A percentile compares a stretch with the other conserved stretches of the same genome.
phyloP scores from a whole-genome alignment of 768 basidiomycete species.

The Strobilomyces dryophilus region DNA sequence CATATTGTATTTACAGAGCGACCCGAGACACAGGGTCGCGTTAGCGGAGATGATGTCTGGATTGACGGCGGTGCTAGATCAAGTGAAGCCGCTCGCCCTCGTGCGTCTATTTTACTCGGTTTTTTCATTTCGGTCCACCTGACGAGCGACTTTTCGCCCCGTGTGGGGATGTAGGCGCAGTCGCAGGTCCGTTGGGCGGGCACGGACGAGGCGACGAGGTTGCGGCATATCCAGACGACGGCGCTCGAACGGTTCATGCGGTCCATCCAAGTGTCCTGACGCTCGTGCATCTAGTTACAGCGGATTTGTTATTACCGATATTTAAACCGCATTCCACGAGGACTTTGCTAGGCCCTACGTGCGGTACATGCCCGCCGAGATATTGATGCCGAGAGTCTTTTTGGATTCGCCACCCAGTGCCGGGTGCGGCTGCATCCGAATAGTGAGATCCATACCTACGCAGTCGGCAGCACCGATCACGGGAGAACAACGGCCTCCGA shows the following conservation, averaged over 20 bases:
- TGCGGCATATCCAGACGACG: constrained; percentile 61
- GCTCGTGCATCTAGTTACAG: background rate
- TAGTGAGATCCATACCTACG: too few relatives aligned
- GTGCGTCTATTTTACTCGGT: constrained; percentile 37
- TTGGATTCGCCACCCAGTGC: too few relatives aligned
- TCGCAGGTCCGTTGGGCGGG: constrained; percentile 42
- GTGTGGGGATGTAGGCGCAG: constrained; percentile 26
- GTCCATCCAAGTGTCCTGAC: constrained; percentile 42
- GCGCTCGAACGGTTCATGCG: constrained; percentile 63
- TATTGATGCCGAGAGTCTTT: too few relatives aligned
- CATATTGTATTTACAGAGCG: constrained; percentile 51
- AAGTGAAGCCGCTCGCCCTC: constrained; percentile 53
- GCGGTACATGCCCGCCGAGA: too few relatives aligned
- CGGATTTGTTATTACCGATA: constrained; percentile 15
- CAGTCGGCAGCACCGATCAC: too few relatives aligned
- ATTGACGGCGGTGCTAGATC: constrained; percentile 57
- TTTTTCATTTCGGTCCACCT: background rate
- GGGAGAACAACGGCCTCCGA: too few relatives aligned
- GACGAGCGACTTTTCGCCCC: background rate
- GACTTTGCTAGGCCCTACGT: too few relatives aligned
- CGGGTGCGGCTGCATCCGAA: too few relatives aligned
- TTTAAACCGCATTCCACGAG: constrained; percentile 14
- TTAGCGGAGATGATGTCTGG: constrained; percentile 67
- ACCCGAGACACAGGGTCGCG: constrained; percentile 67
- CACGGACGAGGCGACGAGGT: constrained; percentile 54